phyloP scores from a whole-genome alignment of 129 eudicot genomes.

The Apium graveolens region DNA sequence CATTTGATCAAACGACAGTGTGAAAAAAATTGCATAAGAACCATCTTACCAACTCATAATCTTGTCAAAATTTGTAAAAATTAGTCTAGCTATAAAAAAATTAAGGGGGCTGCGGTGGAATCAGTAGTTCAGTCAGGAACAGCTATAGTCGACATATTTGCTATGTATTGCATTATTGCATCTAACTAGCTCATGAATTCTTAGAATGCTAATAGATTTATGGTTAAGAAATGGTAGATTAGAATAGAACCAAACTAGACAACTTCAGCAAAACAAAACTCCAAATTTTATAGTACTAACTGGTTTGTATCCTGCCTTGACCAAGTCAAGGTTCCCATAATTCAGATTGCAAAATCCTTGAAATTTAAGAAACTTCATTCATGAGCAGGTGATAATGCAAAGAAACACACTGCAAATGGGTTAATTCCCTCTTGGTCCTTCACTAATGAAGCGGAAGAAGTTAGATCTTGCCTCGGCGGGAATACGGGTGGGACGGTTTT shows the following conservation, averaged over 20 bases:
- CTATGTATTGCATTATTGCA: neutral
- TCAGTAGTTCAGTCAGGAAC: neutral
- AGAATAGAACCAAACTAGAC: neutral
- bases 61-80: neutral
- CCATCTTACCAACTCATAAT: neutral
- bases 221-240: neutral
- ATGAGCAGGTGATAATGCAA: neutral
- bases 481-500: slow-evolving; percentile 1
- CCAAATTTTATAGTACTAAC: neutral
- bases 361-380: neutral
- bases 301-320: neutral
- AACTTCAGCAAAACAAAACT: neutral
- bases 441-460: neutral
- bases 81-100: neutral
- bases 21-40: neutral
- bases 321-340: neutral
- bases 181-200: neutral
- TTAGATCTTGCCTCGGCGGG: neutral
- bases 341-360: neutral
- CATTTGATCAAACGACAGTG: neutral
- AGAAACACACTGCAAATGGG: neutral
- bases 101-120: neutral
- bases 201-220: neutral
- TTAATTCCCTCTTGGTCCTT: neutral
- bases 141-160: neutral